Conservation (phyloP, 192 early-diverging fungal species). For the Neocallimastix lanati region DNA sequence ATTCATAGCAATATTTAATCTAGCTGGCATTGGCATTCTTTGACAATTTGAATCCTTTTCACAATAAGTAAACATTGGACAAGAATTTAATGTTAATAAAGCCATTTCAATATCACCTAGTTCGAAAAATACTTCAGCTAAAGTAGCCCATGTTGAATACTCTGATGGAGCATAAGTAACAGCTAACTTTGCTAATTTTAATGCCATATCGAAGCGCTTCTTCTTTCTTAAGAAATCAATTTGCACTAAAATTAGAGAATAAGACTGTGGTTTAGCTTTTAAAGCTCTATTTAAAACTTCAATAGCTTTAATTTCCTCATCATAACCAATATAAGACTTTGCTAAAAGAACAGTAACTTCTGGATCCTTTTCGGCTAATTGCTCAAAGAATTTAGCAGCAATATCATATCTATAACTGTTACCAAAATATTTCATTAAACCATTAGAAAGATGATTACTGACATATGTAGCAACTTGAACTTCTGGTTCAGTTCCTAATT, state of each 20-base stretch:
- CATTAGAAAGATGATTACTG: conserved; percentile 76
- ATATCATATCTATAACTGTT: conserved; percentile 61
- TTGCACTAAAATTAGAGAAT: conserved; percentile 73
- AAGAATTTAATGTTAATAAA: conserved; percentile 86
- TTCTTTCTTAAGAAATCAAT: conserved; percentile 67
- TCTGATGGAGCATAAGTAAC: conserved; percentile 90
- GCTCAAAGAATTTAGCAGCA: conserved; percentile 67
- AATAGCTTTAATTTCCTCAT: conserved; percentile 88
- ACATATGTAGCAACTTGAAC: conserved; percentile 83
- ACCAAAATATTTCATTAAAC: conserved; percentile 74
- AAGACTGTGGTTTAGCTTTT: conserved; percentile 58
- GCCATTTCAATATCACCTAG: conserved; percentile 72
- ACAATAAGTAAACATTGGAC: conserved; percentile 90
- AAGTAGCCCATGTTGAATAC: conserved; percentile 85
- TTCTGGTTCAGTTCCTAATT: conserved; percentile 79
- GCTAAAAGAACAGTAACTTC: conserved; percentile 82
- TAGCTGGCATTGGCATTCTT: conserved; percentile 73
- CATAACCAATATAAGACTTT: conserved; percentile 48
- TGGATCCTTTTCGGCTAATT: conserved; percentile 47
- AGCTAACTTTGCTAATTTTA: conserved; percentile 77
- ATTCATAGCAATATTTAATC: conserved; percentile 76
- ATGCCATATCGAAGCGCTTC: conserved; percentile 50
- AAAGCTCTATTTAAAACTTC: conserved; percentile 68
- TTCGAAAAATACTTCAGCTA: conserved; percentile 85
- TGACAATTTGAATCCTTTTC: conserved; percentile 21